A percentile compares a stretch with the other conserved stretches of the same genome.
Evolutionary conservation across 257 asterid species (phyloP).

Genomic region (Solanum chiquidenum): DNA sequence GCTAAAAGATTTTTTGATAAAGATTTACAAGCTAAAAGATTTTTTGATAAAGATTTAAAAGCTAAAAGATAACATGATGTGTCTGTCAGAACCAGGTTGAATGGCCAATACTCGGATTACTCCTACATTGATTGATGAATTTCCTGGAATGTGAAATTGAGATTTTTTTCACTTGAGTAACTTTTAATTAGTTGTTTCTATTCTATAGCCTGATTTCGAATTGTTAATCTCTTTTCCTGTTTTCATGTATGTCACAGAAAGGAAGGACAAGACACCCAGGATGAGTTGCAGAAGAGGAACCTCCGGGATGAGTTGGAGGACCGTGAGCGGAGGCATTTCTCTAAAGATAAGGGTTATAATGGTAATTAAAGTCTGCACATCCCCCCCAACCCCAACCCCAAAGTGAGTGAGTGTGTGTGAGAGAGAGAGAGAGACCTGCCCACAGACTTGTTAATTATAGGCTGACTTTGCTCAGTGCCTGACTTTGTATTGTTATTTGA

Average conservation of each 20-base stretch:
- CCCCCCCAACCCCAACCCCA: neutral
- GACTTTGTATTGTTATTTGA: neutral
- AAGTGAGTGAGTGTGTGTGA: neutral
- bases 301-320: slow-evolving; percentile 80
- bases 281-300: slow-evolving; percentile 63
- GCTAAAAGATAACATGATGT: neutral
- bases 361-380: neutral
- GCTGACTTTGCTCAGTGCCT: neutral
- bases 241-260: slow-evolving; percentile 23
- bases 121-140: neutral
- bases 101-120: neutral
- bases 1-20: neutral
- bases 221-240: neutral
- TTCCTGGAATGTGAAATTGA: neutral
- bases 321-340: slow-evolving; percentile 77
- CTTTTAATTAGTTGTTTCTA: neutral
- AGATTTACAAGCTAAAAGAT: neutral
- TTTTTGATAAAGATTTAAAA: neutral
- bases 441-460: neutral
- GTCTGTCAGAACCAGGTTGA: neutral
- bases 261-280: slow-evolving; percentile 91
- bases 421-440: neutral
- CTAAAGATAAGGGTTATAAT: slow-evolving; percentile 41
- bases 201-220: neutral
- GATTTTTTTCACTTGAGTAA: neutral